Percentiles rank a stretch among this genome's conserved stretches.
Evolutionary conservation across 2,329 filamentous ascomycete species (phyloP).

Genomic region (Chalaropsis thielavioides): DNA sequence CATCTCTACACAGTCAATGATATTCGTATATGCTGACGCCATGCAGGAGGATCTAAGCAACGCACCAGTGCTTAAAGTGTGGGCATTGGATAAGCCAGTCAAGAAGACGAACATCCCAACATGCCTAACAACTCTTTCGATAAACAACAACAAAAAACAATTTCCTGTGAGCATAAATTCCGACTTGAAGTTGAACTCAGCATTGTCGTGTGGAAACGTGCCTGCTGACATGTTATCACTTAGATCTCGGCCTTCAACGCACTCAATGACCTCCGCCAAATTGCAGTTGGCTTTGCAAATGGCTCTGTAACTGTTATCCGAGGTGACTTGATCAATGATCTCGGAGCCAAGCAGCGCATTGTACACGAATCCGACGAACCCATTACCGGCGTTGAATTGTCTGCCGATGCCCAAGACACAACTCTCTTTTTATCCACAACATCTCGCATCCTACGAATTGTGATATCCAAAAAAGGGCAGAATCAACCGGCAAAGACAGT

Average conservation of each 20-base stretch:
- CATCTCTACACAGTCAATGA: too few relatives aligned
- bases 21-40: not conserved
- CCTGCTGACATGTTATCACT: not conserved
- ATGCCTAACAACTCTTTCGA: constrained; percentile 70
- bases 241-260: constrained; percentile 79
- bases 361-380: constrained; percentile 96
- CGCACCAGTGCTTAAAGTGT: constrained; percentile 89
- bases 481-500: constrained; percentile 76
- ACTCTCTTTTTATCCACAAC: constrained; percentile 89
- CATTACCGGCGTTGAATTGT: constrained; percentile 69
- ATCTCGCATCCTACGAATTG: constrained; percentile 68
- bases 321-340: constrained; percentile 87
- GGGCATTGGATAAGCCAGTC: constrained; percentile 84
- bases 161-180: constrained; percentile 53
- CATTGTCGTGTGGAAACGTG: not conserved
- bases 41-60: constrained; percentile 65
- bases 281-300: constrained; percentile 92
- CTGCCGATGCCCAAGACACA: constrained; percentile 41
- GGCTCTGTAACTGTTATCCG: constrained; percentile 86
- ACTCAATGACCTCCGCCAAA: constrained; percentile 75
- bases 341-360: constrained; percentile 83
- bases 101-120: constrained; percentile 86
- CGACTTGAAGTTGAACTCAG: not conserved
- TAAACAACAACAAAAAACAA: constrained; percentile 80
- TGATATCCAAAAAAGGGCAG: constrained; percentile 77